Conservation (phyloP, 176 grass and related monocot species). For the Chrysopogon serrulatus region DNA sequence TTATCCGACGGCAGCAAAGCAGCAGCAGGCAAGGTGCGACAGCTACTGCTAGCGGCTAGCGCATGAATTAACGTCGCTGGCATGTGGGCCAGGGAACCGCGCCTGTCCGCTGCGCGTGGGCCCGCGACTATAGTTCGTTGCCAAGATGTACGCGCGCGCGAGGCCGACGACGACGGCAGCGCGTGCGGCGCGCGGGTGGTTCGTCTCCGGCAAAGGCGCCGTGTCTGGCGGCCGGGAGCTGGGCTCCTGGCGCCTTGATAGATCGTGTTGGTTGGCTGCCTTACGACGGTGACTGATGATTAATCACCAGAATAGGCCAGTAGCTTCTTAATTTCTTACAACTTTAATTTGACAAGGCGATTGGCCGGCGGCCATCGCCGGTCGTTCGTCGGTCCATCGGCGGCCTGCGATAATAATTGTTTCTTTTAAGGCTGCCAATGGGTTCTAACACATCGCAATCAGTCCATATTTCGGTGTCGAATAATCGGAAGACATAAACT, state of each 20-base stretch:
- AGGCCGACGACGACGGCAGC: background rate
- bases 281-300: background rate
- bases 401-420: background rate
- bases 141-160: background rate
- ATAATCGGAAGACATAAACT: background rate
- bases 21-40: background rate
- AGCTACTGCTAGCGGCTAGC: too few relatives aligned
- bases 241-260: background rate
- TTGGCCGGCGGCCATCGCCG: background rate
- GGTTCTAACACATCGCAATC: background rate
- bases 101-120: background rate
- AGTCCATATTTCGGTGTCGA: background rate
- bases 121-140: background rate
- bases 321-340: too few relatives aligned
- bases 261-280: background rate
- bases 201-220: constrained; percentile 16
- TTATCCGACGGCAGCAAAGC: background rate
- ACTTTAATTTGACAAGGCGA: too few relatives aligned
- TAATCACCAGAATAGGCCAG: too few relatives aligned
- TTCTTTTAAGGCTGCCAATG: background rate
- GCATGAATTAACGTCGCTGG: background rate
- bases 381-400: background rate
- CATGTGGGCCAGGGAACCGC: background rate
- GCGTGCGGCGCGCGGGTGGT: background rate
- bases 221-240: constrained; percentile 31